phyloP scores from a whole-genome alignment of 371 early-diverging fungal species.

The Mucor piriformis region DNA sequence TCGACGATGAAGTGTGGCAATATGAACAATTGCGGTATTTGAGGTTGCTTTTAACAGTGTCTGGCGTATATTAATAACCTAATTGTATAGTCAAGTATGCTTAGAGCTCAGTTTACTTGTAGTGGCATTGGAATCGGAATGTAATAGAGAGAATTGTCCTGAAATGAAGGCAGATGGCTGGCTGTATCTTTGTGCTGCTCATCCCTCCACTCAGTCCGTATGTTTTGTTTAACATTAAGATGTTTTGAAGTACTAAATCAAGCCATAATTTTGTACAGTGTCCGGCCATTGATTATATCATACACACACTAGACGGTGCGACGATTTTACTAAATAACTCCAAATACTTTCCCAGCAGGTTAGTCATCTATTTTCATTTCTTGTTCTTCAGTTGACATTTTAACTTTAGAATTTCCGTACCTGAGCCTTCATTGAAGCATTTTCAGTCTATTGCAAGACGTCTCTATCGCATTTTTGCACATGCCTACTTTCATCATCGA shows the following conservation, averaged over 20 bases:
- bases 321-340: constrained; percentile 78
- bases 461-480: constrained; percentile 95
- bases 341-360: constrained; percentile 80
- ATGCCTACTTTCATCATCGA: constrained; percentile 91
- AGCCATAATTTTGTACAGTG: constrained; percentile 59
- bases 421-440: constrained; percentile 76
- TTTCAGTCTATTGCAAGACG: constrained; percentile 88
- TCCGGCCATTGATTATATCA: constrained; percentile 90
- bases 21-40: constrained; percentile 85
- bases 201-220: constrained; percentile 80
- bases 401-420: constrained; percentile 64
- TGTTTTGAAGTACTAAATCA: neutral
- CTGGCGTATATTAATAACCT: neutral
- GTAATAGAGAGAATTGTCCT: constrained; percentile 80
- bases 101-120: constrained; percentile 81
- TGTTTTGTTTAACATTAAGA: constrained; percentile 1
- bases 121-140: constrained; percentile 75
- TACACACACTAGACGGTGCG: constrained; percentile 92
- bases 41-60: too few species aligned
- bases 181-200: constrained; percentile 93
- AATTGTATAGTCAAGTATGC: constrained; percentile 68
- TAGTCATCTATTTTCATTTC: neutral
- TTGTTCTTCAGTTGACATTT: neutral
- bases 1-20: constrained; percentile 81
- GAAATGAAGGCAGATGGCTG: constrained; percentile 94